Conservation (phyloP, 164 flowering plant genomes). For the Liquidambar formosana region DNA sequence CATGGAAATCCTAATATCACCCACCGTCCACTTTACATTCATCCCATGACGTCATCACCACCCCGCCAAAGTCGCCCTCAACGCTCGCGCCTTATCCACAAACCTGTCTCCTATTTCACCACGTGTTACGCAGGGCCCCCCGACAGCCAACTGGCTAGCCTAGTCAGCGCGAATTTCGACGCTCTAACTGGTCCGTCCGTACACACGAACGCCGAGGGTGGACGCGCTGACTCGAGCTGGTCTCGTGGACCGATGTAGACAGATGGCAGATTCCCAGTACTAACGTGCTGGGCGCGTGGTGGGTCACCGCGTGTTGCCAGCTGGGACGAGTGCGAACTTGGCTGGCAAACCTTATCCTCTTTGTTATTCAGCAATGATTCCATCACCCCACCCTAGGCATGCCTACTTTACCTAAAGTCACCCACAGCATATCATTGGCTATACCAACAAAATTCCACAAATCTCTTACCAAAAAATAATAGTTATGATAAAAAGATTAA, state of each 20-base stretch:
- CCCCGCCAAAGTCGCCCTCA: neutral
- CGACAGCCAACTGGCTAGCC: neutral
- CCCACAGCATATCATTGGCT: neutral
- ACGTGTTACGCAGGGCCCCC: neutral
- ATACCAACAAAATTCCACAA: too few species aligned
- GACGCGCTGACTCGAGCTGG: neutral
- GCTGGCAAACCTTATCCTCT: conserved; percentile 6
- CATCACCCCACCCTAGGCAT: neutral
- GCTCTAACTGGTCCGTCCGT: neutral
- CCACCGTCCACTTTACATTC: too few species aligned
- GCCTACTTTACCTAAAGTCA: neutral
- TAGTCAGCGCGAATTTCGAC: neutral
- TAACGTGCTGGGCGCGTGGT: neutral
- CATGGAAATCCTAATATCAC: too few species aligned
- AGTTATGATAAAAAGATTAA: too few species aligned
- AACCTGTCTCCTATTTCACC: neutral
- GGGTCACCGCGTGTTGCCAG: neutral
- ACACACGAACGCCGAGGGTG: neutral
- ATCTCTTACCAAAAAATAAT: too few species aligned
- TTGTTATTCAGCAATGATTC: neutral
- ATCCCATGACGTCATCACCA: too few species aligned
- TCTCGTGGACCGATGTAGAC: neutral
- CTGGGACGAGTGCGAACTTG: neutral
- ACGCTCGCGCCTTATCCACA: neutral
- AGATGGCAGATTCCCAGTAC: neutral